A percentile compares a stretch with the other conserved stretches of the same genome.
phyloP scores from a whole-genome alignment of 805 yeast genomes.

The Metschnikowia kunwiensis region DNA sequence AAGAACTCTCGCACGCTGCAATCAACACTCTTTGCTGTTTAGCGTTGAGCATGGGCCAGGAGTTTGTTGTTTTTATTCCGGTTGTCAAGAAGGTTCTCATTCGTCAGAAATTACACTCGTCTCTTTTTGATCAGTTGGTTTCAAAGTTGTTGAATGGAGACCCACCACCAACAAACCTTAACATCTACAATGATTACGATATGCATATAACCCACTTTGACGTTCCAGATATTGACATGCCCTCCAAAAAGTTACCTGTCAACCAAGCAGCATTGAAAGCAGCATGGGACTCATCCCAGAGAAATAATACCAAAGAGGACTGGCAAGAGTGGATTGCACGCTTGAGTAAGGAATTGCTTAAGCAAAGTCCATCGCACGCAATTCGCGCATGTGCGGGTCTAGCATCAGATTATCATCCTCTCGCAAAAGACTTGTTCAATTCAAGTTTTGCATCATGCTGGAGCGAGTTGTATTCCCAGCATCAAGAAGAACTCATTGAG shows the following conservation, averaged over 20 bases:
- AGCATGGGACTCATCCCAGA: slow-evolving; percentile 90
- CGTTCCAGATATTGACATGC: slow-evolving; percentile 60
- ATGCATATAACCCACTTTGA: slow-evolving; percentile 41
- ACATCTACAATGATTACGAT: slow-evolving; percentile 62
- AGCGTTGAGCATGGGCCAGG: slow-evolving; percentile 77
- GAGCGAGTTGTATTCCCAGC: slow-evolving; percentile 84
- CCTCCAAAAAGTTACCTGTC: slow-evolving; percentile 71
- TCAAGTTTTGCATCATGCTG: slow-evolving; percentile 95
- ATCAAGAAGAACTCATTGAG: slow-evolving; percentile 85
- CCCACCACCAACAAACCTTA: slow-evolving; percentile 74
- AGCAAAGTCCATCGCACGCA: slow-evolving; percentile 93
- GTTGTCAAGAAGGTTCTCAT: slow-evolving; percentile 66
- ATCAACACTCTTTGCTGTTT: slow-evolving; percentile 79
- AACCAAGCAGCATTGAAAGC: slow-evolving; percentile 62
- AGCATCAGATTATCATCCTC: slow-evolving; percentile 81
- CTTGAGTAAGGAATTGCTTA: slow-evolving; percentile 77
- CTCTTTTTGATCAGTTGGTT: slow-evolving; percentile 77
- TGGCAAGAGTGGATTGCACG: slow-evolving; percentile 98
- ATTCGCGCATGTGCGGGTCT: slow-evolving; percentile 87
- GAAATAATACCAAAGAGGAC: slow-evolving; percentile 80
- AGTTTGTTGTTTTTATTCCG: slow-evolving; percentile 83
- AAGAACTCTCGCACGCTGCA: slow-evolving; percentile 60
- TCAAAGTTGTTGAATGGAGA: slow-evolving; percentile 77
- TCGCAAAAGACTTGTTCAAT: slow-evolving; percentile 88
- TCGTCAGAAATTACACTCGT: slow-evolving; percentile 61